Conservation (phyloP, 2,329 filamentous ascomycete species). For the Conoideocrella luteorostrata region DNA sequence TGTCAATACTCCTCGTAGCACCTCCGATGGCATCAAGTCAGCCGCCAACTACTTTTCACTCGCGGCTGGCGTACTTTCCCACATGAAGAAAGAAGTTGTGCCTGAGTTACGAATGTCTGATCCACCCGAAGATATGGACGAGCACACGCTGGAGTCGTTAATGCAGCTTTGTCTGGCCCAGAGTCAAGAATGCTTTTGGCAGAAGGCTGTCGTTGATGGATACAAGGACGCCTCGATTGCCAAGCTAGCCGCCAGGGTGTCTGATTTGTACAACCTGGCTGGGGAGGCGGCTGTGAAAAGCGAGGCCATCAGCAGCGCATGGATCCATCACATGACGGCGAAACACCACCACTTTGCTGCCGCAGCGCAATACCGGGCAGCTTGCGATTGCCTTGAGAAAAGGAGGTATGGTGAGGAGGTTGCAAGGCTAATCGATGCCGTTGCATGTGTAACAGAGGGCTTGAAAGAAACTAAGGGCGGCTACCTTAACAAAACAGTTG, state of each 20-base stretch:
- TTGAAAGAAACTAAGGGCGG: slow-evolving; percentile 68
- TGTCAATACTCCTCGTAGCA: slow-evolving; percentile 68
- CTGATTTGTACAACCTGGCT: slow-evolving; percentile 80
- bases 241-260: slow-evolving; percentile 81
- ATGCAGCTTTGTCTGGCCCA: slow-evolving; percentile 82
- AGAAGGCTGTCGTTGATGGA: slow-evolving; percentile 89
- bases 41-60: slow-evolving; percentile 88
- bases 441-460: slow-evolving; percentile 77
- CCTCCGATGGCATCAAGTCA: slow-evolving; percentile 74
- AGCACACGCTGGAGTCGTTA: slow-evolving; percentile 75
- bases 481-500: slow-evolving; percentile 74
- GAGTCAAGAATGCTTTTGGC: slow-evolving; percentile 96
- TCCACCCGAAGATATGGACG: slow-evolving; percentile 94
- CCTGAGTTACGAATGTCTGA: slow-evolving; percentile 75
- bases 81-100: slow-evolving; percentile 70
- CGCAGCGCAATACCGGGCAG: slow-evolving; percentile 86
- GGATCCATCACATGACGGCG: slow-evolving; percentile 96
- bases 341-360: slow-evolving; percentile 97
- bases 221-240: slow-evolving; percentile 91
- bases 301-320: slow-evolving; percentile 82
- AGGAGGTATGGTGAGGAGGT: slow-evolving; percentile 93
- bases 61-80: slow-evolving; percentile 73
- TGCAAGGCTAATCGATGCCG: slow-evolving; percentile 73
- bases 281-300: slow-evolving; percentile 84
- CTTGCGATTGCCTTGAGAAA: slow-evolving; percentile 88